Conservation (phyloP, 2,329 filamentous ascomycete species). For the Arthrobotrys musiformis region DNA sequence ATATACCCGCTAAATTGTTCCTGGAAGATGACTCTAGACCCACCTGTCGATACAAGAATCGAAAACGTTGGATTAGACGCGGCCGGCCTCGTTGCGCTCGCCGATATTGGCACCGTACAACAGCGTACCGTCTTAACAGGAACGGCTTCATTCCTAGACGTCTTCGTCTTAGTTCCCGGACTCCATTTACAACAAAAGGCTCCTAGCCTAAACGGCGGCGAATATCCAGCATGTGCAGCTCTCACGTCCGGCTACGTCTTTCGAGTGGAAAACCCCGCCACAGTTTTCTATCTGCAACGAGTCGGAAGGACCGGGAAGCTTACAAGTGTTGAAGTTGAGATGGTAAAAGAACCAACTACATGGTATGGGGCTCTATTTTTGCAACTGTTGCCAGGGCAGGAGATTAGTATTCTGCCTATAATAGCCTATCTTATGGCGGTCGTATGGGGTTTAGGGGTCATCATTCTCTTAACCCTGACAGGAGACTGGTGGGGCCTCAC, state of each 20-base stretch:
- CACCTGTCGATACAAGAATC: not conserved
- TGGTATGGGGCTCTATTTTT: slow-evolving; percentile 59
- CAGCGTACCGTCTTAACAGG: slow-evolving; percentile 70
- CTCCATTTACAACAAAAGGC: slow-evolving; percentile 72
- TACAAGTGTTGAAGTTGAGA: slow-evolving; percentile 68
- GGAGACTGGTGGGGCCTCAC: slow-evolving; percentile 68
- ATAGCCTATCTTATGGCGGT: slow-evolving; percentile 63
- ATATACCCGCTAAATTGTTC: not conserved
- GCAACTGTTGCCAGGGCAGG: slow-evolving; percentile 29
- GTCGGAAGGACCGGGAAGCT: slow-evolving; percentile 70
- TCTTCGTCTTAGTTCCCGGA: slow-evolving; percentile 70
- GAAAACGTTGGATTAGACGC: slow-evolving; percentile 59
- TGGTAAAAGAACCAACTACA: slow-evolving; percentile 61
- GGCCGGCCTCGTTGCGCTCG: slow-evolving; percentile 70
- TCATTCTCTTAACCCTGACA: slow-evolving; percentile 65
- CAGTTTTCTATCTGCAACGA: slow-evolving; percentile 68
- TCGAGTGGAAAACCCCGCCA: slow-evolving; percentile 65
- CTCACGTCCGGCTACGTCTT: slow-evolving; percentile 65
- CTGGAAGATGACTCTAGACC: not conserved
- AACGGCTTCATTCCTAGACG: slow-evolving; percentile 69
- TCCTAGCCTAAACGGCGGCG: slow-evolving; percentile 65
- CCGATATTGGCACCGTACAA: slow-evolving; percentile 68
- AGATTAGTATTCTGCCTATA: slow-evolving; percentile 66
- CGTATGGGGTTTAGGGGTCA: not conserved
- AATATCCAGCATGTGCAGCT: slow-evolving; percentile 63